Base-by-base conservation (phyloP, 164 flowering plant genomes). In the Vitis rotundifolia region DNA sequence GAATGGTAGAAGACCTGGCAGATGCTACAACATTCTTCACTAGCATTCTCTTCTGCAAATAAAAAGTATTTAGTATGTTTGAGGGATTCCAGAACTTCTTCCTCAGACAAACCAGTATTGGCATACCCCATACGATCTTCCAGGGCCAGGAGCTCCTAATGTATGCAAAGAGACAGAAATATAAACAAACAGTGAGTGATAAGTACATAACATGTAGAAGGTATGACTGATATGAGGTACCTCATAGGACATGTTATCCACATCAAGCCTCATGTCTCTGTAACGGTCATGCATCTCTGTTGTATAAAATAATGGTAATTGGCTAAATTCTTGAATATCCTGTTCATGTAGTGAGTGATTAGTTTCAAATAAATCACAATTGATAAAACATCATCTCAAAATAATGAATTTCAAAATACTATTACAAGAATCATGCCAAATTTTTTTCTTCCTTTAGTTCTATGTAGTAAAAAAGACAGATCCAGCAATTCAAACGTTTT, bases 201-300 rank as follows among this genome's bases (percentile, higher is more conserved):
- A 9, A 11, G 44, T 8, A 37, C 5, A 37, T 37, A 37, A 37
- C 44, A 0, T 37, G 44, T 63, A 1, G 61, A 16, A 22, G 3
- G 5, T 29, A 14, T 19, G 15, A 11, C 14, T 15, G 15, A 19
- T 19, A 1, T 58, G 13, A 29, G 28, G 44, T 61, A 72, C 75
- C 75, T 72, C 75, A 66, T 72, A 72, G 61, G 75, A 66, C 75
- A 72, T 72, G 54, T 72, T 66, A 53, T 72, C 75, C 57, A 72
- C 75, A 61, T 72, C 75, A 7, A 72, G 66, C 19, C 75, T 31
- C 75, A 72, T 72, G 18, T 63, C 70, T 49, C 70, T 52, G 18
- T 72, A 60, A 61, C 29, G 66, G 61, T 66, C 75, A 5, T 15
- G 57, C 11, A 11, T 49, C 11, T 68, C 71, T 8, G 47, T 26